Evolutionary conservation across 495 filamentous ascomycete genomes (phyloP), one percentile per base, ranked within the genome.

Genomic region (Penicillium samsonianum): DNA sequence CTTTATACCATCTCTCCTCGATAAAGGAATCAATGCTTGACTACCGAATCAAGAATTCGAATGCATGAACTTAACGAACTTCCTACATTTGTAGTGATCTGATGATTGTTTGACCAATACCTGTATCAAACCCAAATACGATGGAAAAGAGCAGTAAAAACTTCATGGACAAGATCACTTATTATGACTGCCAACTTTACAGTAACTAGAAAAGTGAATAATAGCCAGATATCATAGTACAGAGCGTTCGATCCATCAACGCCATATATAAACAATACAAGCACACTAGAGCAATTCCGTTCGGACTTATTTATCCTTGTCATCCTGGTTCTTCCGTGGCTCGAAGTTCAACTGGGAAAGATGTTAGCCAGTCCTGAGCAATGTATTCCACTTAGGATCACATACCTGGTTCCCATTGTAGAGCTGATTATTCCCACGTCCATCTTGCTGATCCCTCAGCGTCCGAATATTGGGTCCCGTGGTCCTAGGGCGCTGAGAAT

Each of bases 321-420:
- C 71, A 45, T 87, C 79, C n/a, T 85, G 78, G 47, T 88, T 80
- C 54, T 69, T 75, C 50, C 84, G 83, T 3, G 89, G 87, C 65
- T 92, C 81, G 57, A 92, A 92, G 62, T 90, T 92, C 44, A 89
- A 76, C 87, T 90, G 55, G 42, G 14, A 22, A 47, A 12, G 16
- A 58, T 22, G 33, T 60, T 11, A 61, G 43, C 37, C 43, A 42
- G 25, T 19, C 11, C 12, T 17, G 14, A 19, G 25, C n/a, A 35
- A 52, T 4, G 12, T 33, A 33, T 23, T 17, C 0, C 11, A 38
- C n/a, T 10, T 11, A 43, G 26, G 42, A 30, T 23, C n/a, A 63
- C 87, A 57, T 78, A 92, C 89, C 69, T 90, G 88, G 65, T 96
- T 96, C 4, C 91, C 91, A 70, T 96, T 96, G 67, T 96, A 96